A percentile compares a stretch with the other conserved stretches of the same genome.
phyloP scores from a whole-genome alignment of 1,284 basidiomycete genomes.

The Austroboletus rostrupii region DNA sequence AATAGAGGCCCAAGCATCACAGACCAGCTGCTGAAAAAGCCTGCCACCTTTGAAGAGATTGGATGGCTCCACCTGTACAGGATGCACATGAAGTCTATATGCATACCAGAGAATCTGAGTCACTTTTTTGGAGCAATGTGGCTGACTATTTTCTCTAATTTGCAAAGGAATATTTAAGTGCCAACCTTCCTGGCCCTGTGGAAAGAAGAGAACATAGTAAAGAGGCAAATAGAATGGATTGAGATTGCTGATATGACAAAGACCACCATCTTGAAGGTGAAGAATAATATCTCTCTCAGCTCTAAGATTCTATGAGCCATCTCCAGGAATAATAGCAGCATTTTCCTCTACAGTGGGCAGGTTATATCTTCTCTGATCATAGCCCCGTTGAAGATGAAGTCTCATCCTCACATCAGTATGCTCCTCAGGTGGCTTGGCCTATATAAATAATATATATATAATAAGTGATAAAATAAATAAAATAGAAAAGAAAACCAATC shows the following conservation, averaged over 20 bases:
- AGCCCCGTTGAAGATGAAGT: constrained; percentile 1
- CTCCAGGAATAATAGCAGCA: constrained; percentile 24
- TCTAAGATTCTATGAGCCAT: constrained; percentile 9
- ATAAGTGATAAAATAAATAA: background rate
- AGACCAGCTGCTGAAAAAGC: constrained; percentile 40
- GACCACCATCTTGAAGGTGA: constrained; percentile 13
- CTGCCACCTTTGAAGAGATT: constrained; percentile 35
- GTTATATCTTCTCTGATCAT: constrained; percentile 25
- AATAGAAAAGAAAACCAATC: background rate
- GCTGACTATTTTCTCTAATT: background rate
- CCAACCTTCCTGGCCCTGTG: constrained; percentile 39
- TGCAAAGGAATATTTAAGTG: constrained; percentile 25
- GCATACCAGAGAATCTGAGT: constrained; percentile 18
- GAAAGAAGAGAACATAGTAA: constrained; percentile 41
- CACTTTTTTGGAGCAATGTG: constrained; percentile 7
- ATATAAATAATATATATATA: constrained; percentile 2
- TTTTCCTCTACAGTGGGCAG: constrained; percentile 27
- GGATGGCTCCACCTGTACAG: background rate
- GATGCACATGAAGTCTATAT: constrained; percentile 5
- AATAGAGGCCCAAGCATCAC: constrained; percentile 34
- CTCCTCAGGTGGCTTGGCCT: constrained; percentile 8
- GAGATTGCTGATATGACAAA: constrained; percentile 33
- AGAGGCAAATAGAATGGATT: constrained; percentile 35
- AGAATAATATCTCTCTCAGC: constrained; percentile 10
- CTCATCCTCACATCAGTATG: constrained; percentile 1